Conservation (phyloP, 1,284 basidiomycete species). For the Irpex sp. region DNA sequence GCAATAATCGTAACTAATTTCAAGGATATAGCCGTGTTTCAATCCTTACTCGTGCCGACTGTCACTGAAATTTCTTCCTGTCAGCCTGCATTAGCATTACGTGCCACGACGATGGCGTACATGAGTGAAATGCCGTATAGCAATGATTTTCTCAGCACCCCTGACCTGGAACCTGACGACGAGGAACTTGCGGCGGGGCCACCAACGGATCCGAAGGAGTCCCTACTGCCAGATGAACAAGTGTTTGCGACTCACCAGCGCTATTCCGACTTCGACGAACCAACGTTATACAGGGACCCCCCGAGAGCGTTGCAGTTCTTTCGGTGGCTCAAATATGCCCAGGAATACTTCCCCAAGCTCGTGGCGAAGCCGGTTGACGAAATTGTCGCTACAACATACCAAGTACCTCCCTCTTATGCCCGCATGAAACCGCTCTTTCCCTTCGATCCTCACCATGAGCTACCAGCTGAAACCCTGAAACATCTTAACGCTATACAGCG, state of each 20-base stretch:
- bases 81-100: not conserved
- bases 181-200: slow-evolving; percentile 1
- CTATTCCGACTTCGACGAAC: not conserved
- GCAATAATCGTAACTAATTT: slow-evolving; percentile 3
- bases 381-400: not conserved
- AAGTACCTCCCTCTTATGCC: not conserved
- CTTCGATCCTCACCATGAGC: not conserved
- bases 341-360: not conserved
- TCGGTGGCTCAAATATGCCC: not conserved
- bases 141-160: not conserved
- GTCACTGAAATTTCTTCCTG: not conserved
- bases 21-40: slow-evolving; percentile 1
- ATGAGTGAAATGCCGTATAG: not conserved
- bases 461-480: not conserved
- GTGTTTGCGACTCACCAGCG: not conserved
- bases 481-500: not conserved
- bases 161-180: not conserved
- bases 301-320: slow-evolving; percentile 4
- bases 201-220: not conserved
- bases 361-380: not conserved
- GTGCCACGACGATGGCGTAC: not conserved
- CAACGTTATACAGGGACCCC: not conserved
- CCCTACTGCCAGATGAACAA: slow-evolving; percentile 1
- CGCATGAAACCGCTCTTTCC: not conserved
- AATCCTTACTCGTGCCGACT: not conserved